These are phyloP conservation scores for Teratosphaeria pseudoeucalypti DNA, from an alignment of 2,329 filamentous ascomycete species.

Conservation along the genomic window DNA sequence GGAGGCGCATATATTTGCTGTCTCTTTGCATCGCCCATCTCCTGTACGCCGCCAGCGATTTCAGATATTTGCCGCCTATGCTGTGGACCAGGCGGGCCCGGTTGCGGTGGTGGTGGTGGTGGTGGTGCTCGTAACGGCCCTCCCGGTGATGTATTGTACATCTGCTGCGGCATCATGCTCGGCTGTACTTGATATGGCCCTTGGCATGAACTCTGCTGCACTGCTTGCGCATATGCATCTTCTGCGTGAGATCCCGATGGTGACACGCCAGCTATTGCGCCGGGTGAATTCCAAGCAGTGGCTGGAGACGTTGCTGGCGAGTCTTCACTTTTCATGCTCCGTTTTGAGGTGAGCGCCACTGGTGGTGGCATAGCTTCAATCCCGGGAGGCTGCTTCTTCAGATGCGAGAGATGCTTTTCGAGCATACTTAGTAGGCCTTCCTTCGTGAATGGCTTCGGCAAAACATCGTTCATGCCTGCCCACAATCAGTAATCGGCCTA, in stretches of 20 bases:
- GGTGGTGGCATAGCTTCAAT: conserved; percentile 39
- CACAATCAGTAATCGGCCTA: background rate
- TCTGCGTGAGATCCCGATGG: conserved; percentile 40
- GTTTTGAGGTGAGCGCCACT: conserved; percentile 42
- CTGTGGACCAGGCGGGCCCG: conserved; percentile 14
- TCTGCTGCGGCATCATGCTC: conserved; percentile 9
- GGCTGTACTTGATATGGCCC: conserved; percentile 27
- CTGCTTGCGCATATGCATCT: conserved; percentile 37
- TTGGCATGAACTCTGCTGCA: conserved; percentile 28
- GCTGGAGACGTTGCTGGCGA: conserved; percentile 53
- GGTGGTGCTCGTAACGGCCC: conserved; percentile 27
- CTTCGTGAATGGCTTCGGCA: conserved; percentile 93
- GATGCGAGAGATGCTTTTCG: conserved; percentile 75
- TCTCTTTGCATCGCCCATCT: conserved; percentile 44
- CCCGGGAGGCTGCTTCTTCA: conserved; percentile 49
- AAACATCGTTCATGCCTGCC: conserved; percentile 89
- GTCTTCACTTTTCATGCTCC: conserved; percentile 50
- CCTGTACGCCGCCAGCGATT: conserved; percentile 45
- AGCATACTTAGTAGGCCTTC: conserved; percentile 70
- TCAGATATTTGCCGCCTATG: conserved; percentile 52
- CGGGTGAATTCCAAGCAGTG: conserved; percentile 54
- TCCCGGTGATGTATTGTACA: conserved; percentile 30
- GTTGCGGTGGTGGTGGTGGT: conserved; percentile 8
- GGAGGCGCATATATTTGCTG: conserved; percentile 46
- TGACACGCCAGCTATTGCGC: conserved; percentile 47